Evolutionary conservation across 768 basidiomycete genomes (phyloP), one percentile per base, ranked within the genome.

Genomic region (Mycena haematopus): DNA sequence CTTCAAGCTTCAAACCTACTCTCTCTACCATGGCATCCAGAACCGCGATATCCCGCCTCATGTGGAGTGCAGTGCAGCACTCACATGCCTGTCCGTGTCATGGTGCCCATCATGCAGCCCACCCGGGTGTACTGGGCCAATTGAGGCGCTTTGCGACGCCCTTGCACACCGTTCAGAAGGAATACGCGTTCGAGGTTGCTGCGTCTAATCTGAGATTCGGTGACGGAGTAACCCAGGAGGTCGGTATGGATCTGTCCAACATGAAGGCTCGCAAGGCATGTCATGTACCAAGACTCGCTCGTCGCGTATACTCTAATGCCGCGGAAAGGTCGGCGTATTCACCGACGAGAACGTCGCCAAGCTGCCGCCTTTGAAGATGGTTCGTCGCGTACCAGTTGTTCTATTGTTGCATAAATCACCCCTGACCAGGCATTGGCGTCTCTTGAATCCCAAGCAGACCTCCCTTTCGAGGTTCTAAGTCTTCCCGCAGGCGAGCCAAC

Each of bases 231-330:
- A 95, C 94, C 4, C 81, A 82, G 40, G 94, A 96, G 75, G 91
- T 96, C 29, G 95, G 94, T 35, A 93, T 95, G 90, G 95, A 95
- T 75, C 82, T 96, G 69, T 91, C 91, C 82, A 96, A 96, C 77
- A 90, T 93, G 91, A 91, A 89, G 59, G 93, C 95, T 8, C 84
- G 86, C 68, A 94, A 93, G 83, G 93, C 90, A 66, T 29, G 65
- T 63, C 21, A 27, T 46, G 45, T 24, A 13, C 4, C 36, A 7
- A n/a, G n/a, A 22, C 17, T 47, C 44, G 33, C 10, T 51, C 65
- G 55, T 52, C 15, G 17, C 46, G 33, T 52, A 40, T 44, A 31
- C 35, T 58, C 67, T 31, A 35, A 62, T 60, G 11, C 29, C 25
- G 22, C n/a, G 45, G n/a, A 27, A 5, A 97, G 89, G 92, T 99